These are phyloP conservation scores for Colletotrichum higginsianum DNA, from an alignment of 2,329 filamentous ascomycete genomes.

Conservation along the genomic window DNA sequence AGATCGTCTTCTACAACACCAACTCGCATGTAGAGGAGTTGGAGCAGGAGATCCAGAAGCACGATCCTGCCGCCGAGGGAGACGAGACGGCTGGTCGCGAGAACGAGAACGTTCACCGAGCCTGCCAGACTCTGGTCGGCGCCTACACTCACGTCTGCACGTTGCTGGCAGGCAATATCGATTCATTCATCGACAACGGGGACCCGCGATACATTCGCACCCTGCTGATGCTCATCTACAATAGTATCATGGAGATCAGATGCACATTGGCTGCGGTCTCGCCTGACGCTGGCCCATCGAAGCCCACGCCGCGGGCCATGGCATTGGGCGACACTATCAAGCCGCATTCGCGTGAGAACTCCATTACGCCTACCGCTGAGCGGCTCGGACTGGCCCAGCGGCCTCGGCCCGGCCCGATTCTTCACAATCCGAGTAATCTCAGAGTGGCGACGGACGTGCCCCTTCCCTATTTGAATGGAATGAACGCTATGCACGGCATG, in stretches of 20 bases:
- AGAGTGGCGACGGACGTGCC: conserved; percentile 71
- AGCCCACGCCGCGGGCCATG: conserved; percentile 7
- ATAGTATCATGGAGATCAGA: conserved; percentile 77
- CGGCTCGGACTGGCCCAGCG: conserved; percentile 58
- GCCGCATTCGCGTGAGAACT: conserved; percentile 66
- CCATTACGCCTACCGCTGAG: conserved; percentile 67
- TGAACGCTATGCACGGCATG: conserved; percentile 50
- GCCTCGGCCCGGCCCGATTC: conserved; percentile 54
- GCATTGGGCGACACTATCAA: conserved; percentile 64
- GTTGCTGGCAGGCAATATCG: conserved; percentile 72
- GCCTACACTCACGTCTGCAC: conserved; percentile 77
- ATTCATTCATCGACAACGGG: conserved; percentile 75
- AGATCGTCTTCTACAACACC: conserved; percentile 78
- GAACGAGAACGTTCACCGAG: conserved; percentile 75
- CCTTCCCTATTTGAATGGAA: conserved; percentile 65
- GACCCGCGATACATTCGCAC: conserved; percentile 78
- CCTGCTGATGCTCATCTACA: conserved; percentile 74
- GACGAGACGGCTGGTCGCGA: conserved; percentile 66
- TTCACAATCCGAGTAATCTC: conserved; percentile 68
- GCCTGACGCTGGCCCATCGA: conserved; percentile 48
- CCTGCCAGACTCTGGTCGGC: conserved; percentile 74
- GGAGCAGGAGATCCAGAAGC: conserved; percentile 75
- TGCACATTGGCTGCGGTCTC: conserved; percentile 62
- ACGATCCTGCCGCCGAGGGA: conserved; percentile 66
- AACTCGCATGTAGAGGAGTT: conserved; percentile 77